Evolutionary conservation across 495 filamentous ascomycete species (phyloP), one percentile per base, ranked within the genome.

Genomic region (Zalerion maritima): DNA sequence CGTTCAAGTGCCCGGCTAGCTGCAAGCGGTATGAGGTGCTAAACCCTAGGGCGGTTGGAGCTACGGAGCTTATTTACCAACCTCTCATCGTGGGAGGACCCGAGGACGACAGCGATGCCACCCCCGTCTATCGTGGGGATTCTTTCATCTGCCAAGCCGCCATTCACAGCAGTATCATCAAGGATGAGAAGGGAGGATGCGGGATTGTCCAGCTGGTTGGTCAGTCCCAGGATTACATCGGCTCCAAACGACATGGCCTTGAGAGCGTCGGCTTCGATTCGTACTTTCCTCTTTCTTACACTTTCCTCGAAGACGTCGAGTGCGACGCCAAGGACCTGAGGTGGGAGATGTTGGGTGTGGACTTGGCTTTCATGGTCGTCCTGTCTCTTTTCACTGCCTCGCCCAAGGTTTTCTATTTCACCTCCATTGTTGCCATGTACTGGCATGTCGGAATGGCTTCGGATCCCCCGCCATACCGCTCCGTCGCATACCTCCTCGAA

Each of bases 111-210:
- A 49, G 49, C 21, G 49, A 53, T 7, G 45, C 46, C 10, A 44
- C 64, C 26, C 55, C 65, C 0, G 45, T 78, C 11, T 92, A 92
- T 46, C 71, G 83, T 2, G 77, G 75, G 1, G 83, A 92, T 43
- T 87, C 81, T 12, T 82, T 82, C 40, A 70, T 89, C 32, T 92
- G 83, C 46, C 71, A 74, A 25, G 59, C 81, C 7, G 82, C 82
- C 5, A 77, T 92, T 21, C 83, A 92, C 45, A 65, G 78, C 0
- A 82, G 83, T 7, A 42, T 81, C 23, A 67, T 85, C 29, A 68
- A 68, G 9, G 66, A 84, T 37, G 48, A 60, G 1, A 57, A 58
- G 6, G 84, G 83, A 13, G 84, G 83, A 3, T 92, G 83, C 38
- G 83, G 81, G 26, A 71, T 83, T 10, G 64, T 73, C 15, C 61